Evolutionary conservation across 148 eudicot species (phyloP), one percentile per base, ranked within the genome.

Genomic region (Amaranthus palmeri): DNA sequence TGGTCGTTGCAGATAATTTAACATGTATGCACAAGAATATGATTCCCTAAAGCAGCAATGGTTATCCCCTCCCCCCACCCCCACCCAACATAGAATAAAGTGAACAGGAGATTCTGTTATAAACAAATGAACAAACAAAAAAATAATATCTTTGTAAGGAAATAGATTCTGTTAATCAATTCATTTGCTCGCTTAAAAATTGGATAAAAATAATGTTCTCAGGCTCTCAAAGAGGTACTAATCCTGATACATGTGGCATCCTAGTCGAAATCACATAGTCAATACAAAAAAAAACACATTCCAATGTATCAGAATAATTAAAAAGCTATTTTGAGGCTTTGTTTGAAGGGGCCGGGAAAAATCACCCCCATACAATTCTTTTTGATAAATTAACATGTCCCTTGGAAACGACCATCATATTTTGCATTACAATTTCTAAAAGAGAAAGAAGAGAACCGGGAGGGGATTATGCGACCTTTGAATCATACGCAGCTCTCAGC

Each of bases 401-500:
- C 53, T 47, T 49, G 49, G 25, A 8, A 47, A 54, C 40, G 52
- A 14, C 12, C 50, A 48, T 58, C 13, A 60, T 3, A 47, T 25
- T 65, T 65, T 5, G 25, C 12, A 49, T 7, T 13, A 7, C 8
- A 62, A 59, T 56, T 68, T 25, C 53, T 40, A 53, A 52, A 61
- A 66, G 67, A 7, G 45, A 74, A 18, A 54, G 76, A 70, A 59
- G 61, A 36, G 65, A 64, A 61, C 53, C 54, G 68, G 71, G 50
- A 47, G 42, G 51, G 42, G 36, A 8, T 10, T 17, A 4, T 59
- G 73, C 73, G 73, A 83, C 86, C 85, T 80, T 74, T 5, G 73
- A 14, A 77, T 74, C 76, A 80, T 77, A 80, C 55, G 74, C 83
- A 83, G 81, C 79, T 80, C 69, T 72, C 46, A 83, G 77, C 79